Evolutionary conservation across 176 grass and related monocot genomes (phyloP), one percentile per base, ranked within the genome.

Genomic region (Themeda triandra): DNA sequence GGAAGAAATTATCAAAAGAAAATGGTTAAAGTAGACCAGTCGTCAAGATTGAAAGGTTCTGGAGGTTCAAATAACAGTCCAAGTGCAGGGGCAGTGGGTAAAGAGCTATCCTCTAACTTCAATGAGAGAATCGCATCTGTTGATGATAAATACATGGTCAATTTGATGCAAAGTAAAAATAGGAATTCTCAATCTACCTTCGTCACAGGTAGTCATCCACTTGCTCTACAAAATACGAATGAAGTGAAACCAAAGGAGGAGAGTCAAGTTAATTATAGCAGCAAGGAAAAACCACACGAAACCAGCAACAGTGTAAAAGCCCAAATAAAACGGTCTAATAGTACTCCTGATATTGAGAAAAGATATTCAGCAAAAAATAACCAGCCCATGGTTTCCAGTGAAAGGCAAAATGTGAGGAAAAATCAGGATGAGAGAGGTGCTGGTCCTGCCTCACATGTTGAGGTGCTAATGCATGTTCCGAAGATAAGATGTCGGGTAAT

Each of bases 1-100:
- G 96, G 96, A 72, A 92, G 91, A 86, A 92, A 98, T 85, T 96
- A 98, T 75, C 91, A 91, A 89, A 96, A 98, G 89, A 98, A 98
- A 87, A 90, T 94, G 45, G 54, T 84, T 36, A 96, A 98, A 83
- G 77, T 74, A 30, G 87, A 89, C 14, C 58, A 62, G 63, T 72
- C 82, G 29, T 76, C 58, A 28, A 86, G 67, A 49, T 77, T 51
- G 37, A 95, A 83, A 89, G 41, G 24, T 81, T 72, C 76, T 56
- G 60, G 74, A 76, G 80, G 68, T 29, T 32, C 71, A 30, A 71
- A 59, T 83, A 82, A 31, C 31, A 54, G 53, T 86, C 23, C 44
- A 79, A 82, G 77, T 77, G 66, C 85, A 66, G 87, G 69, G 81
- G 62, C 41, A 19, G 73, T 66, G 18, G 87, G 89, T 21, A 95